Base-by-base conservation (phyloP, 2,329 filamentous ascomycete genomes). In the Westerdykella ornata region DNA sequence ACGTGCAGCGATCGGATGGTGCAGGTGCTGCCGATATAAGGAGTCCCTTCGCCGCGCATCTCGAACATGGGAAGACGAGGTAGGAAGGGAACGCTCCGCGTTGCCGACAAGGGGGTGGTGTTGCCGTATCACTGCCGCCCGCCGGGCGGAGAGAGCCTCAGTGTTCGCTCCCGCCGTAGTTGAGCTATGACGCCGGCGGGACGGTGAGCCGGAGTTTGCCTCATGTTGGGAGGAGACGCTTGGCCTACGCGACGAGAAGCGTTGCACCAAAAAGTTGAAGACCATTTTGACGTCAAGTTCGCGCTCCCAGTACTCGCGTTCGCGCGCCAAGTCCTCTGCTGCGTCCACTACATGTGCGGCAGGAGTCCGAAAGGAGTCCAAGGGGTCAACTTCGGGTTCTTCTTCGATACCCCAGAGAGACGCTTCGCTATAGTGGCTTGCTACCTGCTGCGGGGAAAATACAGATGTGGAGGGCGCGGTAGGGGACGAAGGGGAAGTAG, bases 251-350 rank as follows among this genome's bases (percentile, higher is more conserved):
- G 62, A 65, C 2, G 62, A 62, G 44, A 66, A 67, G 28, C 64
- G 63, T 33, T 56, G 57, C 15, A 65, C 53, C 8, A 67, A 53
- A 32, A 66, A 97, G 37, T 82, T 81, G 70, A 97, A 97, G 26
- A 97, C 85, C 63, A 95, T 84, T 60, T 85, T 85, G 50, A 96
- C 79, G 57, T 97, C 89, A 4, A 97, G 76, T 40, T 95, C 86
- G 45, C 84, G 82, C 67, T 97, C 89, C 92, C 92, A 98, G 59
- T 95, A 92, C 28, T 92, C 85, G 16, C 71, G 71, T 44, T 81
- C 77, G 7, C 66, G 66, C 7, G 67, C 62, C 13, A 68, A 34
- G 31, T 66, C 54, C 31, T 65, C 57, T 49, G 59, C 43, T 18
- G 50, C 41, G 32, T 51, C 54, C 18, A 46, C 51, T 33, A 42